Conservation (phyloP, 805 yeast species). For the Saccharomycopsis olivae region DNA sequence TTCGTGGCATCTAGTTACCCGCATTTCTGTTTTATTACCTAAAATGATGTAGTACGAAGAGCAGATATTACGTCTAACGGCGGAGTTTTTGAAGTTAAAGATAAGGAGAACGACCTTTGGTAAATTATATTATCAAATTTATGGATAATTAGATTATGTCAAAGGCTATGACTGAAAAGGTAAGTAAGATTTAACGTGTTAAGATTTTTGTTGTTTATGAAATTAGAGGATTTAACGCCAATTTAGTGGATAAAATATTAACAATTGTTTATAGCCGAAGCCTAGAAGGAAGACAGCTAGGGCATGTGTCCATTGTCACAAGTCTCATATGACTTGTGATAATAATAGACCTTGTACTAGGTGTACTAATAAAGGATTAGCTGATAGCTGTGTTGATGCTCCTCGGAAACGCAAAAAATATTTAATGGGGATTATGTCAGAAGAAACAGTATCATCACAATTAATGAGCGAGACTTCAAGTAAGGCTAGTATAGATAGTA, state of each 20-base stretch:
- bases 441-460: conserved; percentile 21
- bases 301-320: conserved; percentile 87
- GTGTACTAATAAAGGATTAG: conserved; percentile 61
- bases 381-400: conserved; percentile 73
- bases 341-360: conserved; percentile 70
- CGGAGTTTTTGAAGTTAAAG: too few relatives aligned
- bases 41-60: too few relatives aligned
- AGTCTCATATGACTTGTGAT: conserved; percentile 89
- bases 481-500: not conserved
- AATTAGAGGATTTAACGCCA: not conserved
- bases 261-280: not conserved
- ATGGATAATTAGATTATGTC: too few relatives aligned
- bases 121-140: too few relatives aligned
- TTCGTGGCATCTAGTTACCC: too few relatives aligned
- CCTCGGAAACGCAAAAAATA: conserved; percentile 82
- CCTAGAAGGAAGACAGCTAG: conserved; percentile 57
- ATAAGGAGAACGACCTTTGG: too few relatives aligned
- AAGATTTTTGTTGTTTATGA: not conserved
- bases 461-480: not conserved
- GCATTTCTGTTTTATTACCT: too few relatives aligned
- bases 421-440: conserved; percentile 53
- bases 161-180: not conserved
- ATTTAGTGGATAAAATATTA: not conserved
- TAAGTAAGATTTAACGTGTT: not conserved
- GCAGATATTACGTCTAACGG: too few relatives aligned